Evolutionary conservation across 106 monocot genomes (phyloP), one percentile per base, ranked within the genome.

Genomic region (Ottelia alismoides): DNA sequence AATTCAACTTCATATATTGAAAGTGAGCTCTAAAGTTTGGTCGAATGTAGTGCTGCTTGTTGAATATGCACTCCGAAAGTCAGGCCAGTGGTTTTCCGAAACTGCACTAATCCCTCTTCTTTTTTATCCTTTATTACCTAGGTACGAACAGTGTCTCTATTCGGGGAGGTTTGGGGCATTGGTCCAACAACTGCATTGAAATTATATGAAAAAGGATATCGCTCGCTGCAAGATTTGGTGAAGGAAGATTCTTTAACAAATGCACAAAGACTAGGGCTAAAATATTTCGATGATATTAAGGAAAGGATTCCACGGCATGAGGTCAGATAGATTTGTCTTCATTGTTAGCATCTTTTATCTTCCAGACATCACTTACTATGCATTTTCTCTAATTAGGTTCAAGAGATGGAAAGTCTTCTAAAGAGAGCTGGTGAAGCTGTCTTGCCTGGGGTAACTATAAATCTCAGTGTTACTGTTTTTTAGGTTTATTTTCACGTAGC

Each of bases 111-210:
- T n/a, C n/a, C n/a, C n/a, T n/a, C n/a, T n/a, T n/a, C n/a, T n/a
- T n/a, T n/a, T n/a, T n/a, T n/a, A n/a, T n/a, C n/a, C n/a, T n/a
- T n/a, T n/a, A n/a, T n/a, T n/a, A n/a, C 16, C 16, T 43, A 98
- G 96, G 89, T 89, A 11, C 64, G 78, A 1, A 70, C 79, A 32
- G 61, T 98, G 17, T 65, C 66, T 70, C 59, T 98, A 31, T 90
- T 98, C 66, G 89, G 82, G n/a, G 89, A 98, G 63, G 79, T 98
- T 52, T 98, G 96, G 96, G 96, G 96, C 22, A 77, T 98, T 76
- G 96, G 96, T 61, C 96, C 96, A 30, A 79, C 85, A 40, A 98
- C 96, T 62, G 96, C 96, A 51, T 61, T 89, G 40, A 98, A 98
- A 60, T 60, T 98, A 47, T 90, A 89, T 72, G 96, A 98, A 60